Base-by-base conservation (phyloP, 1,284 basidiomycete species). In the Chalciporus sp. region DNA sequence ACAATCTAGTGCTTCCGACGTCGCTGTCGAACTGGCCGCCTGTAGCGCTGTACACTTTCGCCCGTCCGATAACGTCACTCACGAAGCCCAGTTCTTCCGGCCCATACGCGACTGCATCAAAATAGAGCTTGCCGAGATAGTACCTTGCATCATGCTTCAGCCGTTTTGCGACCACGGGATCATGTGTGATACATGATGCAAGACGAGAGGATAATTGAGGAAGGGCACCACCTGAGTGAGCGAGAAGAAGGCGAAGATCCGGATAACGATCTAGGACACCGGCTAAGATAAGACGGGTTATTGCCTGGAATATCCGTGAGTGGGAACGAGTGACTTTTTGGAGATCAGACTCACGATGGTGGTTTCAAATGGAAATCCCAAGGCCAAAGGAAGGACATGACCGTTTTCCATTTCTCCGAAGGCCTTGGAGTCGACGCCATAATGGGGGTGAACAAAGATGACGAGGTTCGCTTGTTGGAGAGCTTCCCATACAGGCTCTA, bases 301-400 rank as follows among this genome's bases (percentile, higher is more conserved):
- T 81, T 3, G 90, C 90, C 90, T 92, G 44, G 33, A 37, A 52
- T 49, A 11, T 26, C 45, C 46, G 52, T 52, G 2, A 61, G 28
- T 31, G 29, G 33, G 17, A 46, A 51, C 41, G 31, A 50, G 23
- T 7, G 35, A 28, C 10, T 7, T 10, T 29, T 41, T 3, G 16
- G 14, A 49, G 19, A 39, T 19, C 14, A 42, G n/a, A 71, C 85
- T 69, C 62, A 92, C 91, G 28, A 85, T 85, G 1, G 92, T 92
- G 17, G 92, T 94, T 72, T 94, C 92, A 63, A 94, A 89, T 1
- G 92, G 92, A 71, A 94, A 94, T 1, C 92, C 92, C 12, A 94
- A 77, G 0, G 92, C 90, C 46, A 94, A 80, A 1, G 91, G 88
- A 20, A 94, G 79, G 29, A 93, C 92, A 59, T 94, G 92, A 0